phyloP scores from a whole-genome alignment of 2,329 filamentous ascomycete genomes.

The Escovopsis sp. region DNA sequence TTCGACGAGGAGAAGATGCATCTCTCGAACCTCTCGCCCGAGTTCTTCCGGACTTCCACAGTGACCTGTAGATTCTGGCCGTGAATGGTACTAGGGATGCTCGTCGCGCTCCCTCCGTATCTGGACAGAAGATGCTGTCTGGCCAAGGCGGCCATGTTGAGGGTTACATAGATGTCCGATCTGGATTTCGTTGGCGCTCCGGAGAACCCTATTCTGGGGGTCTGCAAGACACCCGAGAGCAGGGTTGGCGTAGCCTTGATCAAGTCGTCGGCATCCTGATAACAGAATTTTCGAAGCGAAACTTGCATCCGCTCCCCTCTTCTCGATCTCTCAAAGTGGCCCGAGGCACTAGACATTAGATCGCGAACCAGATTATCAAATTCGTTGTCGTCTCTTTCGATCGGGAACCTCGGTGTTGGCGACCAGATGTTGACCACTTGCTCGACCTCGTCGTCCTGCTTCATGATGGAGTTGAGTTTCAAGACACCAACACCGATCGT shows the following conservation, averaged over 20 bases:
- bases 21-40: conserved; percentile 69
- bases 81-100: conserved; percentile 45
- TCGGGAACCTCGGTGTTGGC: conserved; percentile 35
- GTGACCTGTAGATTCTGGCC: conserved; percentile 74
- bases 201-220: conserved; percentile 83
- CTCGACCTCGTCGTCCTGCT: conserved; percentile 55
- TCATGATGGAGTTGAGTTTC: conserved; percentile 60
- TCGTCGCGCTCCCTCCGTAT: conserved; percentile 57
- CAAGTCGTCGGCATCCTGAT: conserved; percentile 61
- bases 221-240: conserved; percentile 65
- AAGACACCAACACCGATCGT: conserved; percentile 65
- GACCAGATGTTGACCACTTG: conserved; percentile 68
- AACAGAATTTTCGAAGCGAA: conserved; percentile 62
- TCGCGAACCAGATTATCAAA: conserved; percentile 62
- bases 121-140: conserved; percentile 56
- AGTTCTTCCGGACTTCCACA: conserved; percentile 66
- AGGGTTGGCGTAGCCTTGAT: conserved; percentile 80
- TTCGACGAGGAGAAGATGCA: conserved; percentile 85
- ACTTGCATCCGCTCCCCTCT: conserved; percentile 65
- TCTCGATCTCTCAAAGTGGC: conserved; percentile 57
- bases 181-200: conserved; percentile 76
- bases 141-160: conserved; percentile 64
- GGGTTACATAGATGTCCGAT: conserved; percentile 87
- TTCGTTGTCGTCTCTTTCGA: conserved; percentile 45
- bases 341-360: conserved; percentile 57